Evolutionary conservation across 805 yeast genomes (phyloP), one percentile per base, ranked within the genome.

Genomic region (Tetrapisispora taiwanensis): DNA sequence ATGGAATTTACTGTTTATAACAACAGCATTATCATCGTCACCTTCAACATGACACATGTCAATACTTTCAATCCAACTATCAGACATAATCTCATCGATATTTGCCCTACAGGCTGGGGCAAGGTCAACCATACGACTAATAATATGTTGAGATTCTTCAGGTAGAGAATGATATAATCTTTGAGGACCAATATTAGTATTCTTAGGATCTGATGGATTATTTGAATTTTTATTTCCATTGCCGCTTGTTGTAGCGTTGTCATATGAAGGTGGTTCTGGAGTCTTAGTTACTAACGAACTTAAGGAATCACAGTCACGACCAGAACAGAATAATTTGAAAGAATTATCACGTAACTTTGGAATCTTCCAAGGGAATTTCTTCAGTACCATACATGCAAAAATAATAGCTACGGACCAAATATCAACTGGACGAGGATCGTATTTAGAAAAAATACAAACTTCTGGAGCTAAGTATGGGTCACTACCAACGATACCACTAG

Each of bases 401-500:
- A 86, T 83, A 48, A 86, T 85, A 7, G 94, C 95, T 31, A 78
- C 79, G 7, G 94, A 83, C 95, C 95, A 86, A 34, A 87, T 76
- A 65, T 86, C 95, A 7, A 86, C 92, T 1, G 95, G 94, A 48
- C 92, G 72, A 13, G 95, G 95, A 59, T 84, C 90, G 55, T 86
- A 86, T 46, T 80, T 79, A 52, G 75, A 71, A 59, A 83, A 81
- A 7, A 84, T 82, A 46, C 86, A 75, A 3, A 84, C 94, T 59
- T 87, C 95, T 0, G 95, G 95, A 1, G 95, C 92, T 60, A 87
- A 67, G 60, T 82, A 81, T 22, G 95, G 87, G 65, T 84, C 92
- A 8, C 86, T 79, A 1, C 92, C 92, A 32, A 84, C 92, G 42
- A 84, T 81, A 10, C 92, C 92, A 39, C 78, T 78, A 2, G 89